These are phyloP conservation scores for Triticum urartu DNA, from an alignment of 176 grass and related monocot species.

Conservation along the genomic window DNA sequence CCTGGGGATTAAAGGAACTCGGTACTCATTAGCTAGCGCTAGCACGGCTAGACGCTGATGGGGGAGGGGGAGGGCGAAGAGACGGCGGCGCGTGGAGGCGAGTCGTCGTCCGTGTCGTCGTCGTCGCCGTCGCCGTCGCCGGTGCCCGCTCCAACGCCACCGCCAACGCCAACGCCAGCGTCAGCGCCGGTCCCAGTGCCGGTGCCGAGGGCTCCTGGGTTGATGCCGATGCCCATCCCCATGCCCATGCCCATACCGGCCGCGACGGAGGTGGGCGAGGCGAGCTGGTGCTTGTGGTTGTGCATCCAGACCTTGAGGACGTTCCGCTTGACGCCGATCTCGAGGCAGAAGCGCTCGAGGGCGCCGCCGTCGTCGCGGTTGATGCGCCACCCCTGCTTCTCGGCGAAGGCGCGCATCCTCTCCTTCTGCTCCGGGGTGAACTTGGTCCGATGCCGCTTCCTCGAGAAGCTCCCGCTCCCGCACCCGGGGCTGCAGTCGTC, in stretches of 20 bases:
- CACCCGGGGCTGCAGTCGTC: slow-evolving; percentile 50
- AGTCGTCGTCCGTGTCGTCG: slow-evolving; percentile 61
- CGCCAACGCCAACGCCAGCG: not conserved
- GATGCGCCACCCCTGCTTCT: slow-evolving; percentile 84
- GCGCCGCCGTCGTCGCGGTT: slow-evolving; percentile 80
- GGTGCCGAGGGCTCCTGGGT: not conserved
- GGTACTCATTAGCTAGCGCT: not conserved
- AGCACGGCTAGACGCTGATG: slow-evolving; percentile 44
- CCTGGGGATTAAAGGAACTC: slow-evolving; percentile 7
- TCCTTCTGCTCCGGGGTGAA: slow-evolving; percentile 90
- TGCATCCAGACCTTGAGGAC: slow-evolving; percentile 99
- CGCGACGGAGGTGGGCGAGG: slow-evolving; percentile 10
- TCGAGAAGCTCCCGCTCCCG: slow-evolving; percentile 11
- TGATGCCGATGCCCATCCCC: not conserved
- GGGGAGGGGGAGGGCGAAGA: slow-evolving; percentile 46
- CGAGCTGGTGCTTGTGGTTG: slow-evolving; percentile 91
- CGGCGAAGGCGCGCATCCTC: slow-evolving; percentile 81
- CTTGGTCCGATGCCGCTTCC: slow-evolving; percentile 83
- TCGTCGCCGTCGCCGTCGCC: slow-evolving; percentile 19
- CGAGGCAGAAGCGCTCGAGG: slow-evolving; percentile 83
- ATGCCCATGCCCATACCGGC: not conserved
- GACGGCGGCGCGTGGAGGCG: slow-evolving; percentile 47
- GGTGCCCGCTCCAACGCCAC: not conserved
- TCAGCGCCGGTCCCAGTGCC: not conserved
- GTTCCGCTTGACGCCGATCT: slow-evolving; percentile 84